Evolutionary conservation across 2,329 filamentous ascomycete species (phyloP), one percentile per base, ranked within the genome.

Genomic region (Neopestalotiopsis rosae): DNA sequence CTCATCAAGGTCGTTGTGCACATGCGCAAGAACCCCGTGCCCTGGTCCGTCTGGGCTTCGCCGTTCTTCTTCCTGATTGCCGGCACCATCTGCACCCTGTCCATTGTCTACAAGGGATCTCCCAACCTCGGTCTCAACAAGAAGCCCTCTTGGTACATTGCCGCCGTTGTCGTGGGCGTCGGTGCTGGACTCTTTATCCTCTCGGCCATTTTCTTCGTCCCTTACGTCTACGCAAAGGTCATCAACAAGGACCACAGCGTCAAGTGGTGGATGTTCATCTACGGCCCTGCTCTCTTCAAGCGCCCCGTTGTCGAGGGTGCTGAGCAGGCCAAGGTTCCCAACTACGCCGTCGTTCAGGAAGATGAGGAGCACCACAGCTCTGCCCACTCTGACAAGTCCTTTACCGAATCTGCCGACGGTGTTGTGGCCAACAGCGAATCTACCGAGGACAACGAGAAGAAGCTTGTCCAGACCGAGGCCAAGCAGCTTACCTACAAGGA

Each of bases 81-180:
- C 68, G 91, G 86, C 67, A 93, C 91, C 69, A 82, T 94, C 75
- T 93, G 91, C 82, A 92, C 92, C 0, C 85, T 95, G 5, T 93
- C 91, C 58, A 90, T 95, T 74, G 92, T 94, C 73, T 94, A 93
- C 87, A 94, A 94, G 86, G 92, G 92, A 40, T 93, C 92, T 10
- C 91, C 92, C 30, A 90, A 84, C 69, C 86, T 93, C 38, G 86
- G 86, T 28, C 83, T 93, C 34, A 84, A 82, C 82, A 88, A 91
- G 81, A 92, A 91, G 84, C 90, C 92, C 1, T 79, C 80, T 9
- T 90, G 87, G 86, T 94, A 88, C 76, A 88, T 94, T 70, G 90
- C 86, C 12, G 81, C 87, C 14, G 91, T 94, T 70, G 90, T 89
- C 20, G 76, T 94, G 70, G 91, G 91, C 56, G 85, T 84, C 45